phyloP scores from a whole-genome alignment of 495 filamentous ascomycete species.

The Aspergillus haitiensis region DNA sequence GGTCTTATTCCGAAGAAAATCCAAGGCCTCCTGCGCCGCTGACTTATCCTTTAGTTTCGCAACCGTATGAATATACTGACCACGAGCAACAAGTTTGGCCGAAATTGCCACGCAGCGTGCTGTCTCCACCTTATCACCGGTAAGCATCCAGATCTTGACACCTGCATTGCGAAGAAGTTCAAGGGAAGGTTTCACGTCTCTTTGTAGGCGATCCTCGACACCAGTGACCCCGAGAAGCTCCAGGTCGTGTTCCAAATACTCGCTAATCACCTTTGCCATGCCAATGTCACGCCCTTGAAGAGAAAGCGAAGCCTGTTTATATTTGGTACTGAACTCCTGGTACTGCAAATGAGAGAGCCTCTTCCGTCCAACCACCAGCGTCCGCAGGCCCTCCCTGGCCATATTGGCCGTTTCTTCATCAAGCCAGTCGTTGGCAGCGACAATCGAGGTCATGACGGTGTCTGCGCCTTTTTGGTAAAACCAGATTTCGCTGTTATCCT shows the following conservation, averaged over 20 bases:
- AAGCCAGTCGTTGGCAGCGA: conserved; percentile 94
- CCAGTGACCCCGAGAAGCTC: conserved; percentile 95
- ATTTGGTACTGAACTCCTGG: conserved; percentile 69
- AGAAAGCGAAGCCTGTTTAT: conserved; percentile 76
- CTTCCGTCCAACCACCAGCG: conserved; percentile 89
- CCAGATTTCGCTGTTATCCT: conserved; percentile 75
- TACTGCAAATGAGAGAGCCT: conserved; percentile 74
- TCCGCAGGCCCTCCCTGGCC: conserved; percentile 94
- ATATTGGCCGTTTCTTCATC: conserved; percentile 99
- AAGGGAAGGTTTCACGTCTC: conserved; percentile 89
- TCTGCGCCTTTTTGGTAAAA: conserved; percentile 99
- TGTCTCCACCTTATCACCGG: conserved; percentile 98
- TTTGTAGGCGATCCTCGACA: conserved; percentile 94
- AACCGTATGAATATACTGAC: conserved; percentile 95
- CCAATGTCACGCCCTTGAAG: conserved; percentile 75
- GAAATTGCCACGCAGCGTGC: conserved; percentile 94
- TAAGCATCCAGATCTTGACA: conserved; percentile 99
- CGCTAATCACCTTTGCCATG: conserved; percentile 75
- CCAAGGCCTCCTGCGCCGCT: conserved; percentile 78
- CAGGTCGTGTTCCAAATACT: conserved; percentile 82
- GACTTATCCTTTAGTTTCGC: conserved; percentile 61
- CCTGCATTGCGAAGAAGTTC: conserved; percentile 96
- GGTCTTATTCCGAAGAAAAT: conserved; percentile 85
- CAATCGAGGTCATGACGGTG: conserved; percentile 93
- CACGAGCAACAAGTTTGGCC: conserved; percentile 88